phyloP scores from a whole-genome alignment of 2,329 filamentous ascomycete genomes.

The Neospermospora avenae region DNA sequence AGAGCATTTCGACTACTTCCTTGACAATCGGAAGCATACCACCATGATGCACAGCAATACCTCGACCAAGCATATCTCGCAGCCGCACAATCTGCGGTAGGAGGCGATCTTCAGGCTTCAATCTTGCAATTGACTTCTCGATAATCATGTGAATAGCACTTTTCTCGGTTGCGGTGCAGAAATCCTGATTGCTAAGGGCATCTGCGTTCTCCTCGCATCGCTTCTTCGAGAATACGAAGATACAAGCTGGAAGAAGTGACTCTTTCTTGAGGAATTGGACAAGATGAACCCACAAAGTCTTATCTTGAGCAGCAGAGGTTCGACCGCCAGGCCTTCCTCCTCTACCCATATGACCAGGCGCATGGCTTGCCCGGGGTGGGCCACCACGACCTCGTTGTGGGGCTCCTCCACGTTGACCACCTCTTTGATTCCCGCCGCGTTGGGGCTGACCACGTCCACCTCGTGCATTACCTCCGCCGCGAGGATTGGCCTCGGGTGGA shows the following conservation, averaged over 20 bases:
- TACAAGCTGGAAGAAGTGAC: constrained; percentile 83
- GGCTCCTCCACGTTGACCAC: constrained; percentile 49
- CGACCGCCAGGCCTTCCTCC: constrained; percentile 81
- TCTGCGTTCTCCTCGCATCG: constrained; percentile 96
- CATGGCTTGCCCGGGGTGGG: constrained; percentile 48
- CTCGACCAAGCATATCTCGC: constrained; percentile 78
- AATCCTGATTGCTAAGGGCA: constrained; percentile 91
- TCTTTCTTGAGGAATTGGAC: constrained; percentile 88
- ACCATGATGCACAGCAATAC: constrained; percentile 94
- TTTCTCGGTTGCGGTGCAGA: constrained; percentile 89
- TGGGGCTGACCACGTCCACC: constrained; percentile 53
- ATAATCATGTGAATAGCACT: constrained; percentile 97
- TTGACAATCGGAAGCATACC: constrained; percentile 95
- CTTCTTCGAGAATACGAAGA: constrained; percentile 99
- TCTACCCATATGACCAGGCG: constrained; percentile 82
- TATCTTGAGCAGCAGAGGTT: constrained; percentile 88
- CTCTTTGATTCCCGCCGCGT: constrained; percentile 47
- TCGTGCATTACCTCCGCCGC: constrained; percentile 49
- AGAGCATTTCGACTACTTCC: constrained; percentile 94
- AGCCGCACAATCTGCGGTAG: constrained; percentile 91
- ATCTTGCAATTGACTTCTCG: constrained; percentile 85
- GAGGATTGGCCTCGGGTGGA: constrained; percentile 37
- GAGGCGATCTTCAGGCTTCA: constrained; percentile 84
- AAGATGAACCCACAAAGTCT: constrained; percentile 93
- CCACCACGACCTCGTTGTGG: constrained; percentile 52